Evolutionary conservation across 73 alveolate species (phyloP), one percentile per base, ranked within the genome.

Genomic region (Blepharisma japonicum): DNA sequence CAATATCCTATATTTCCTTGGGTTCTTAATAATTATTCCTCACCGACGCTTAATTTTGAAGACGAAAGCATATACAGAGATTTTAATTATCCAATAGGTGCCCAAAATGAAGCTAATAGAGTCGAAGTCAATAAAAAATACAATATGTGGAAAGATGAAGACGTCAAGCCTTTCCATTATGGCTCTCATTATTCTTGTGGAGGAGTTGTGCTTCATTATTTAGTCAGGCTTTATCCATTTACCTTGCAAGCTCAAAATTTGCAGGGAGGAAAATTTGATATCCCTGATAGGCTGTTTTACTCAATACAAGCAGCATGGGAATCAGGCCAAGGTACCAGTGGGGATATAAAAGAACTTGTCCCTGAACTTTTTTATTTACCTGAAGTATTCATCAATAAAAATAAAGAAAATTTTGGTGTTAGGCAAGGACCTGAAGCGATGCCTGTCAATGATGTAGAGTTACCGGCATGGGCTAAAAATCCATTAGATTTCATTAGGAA

Each of bases 1-100:
- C 92, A 96, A 81, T 96, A 96, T 83, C 99, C 99, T 18, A 98
- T 96, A 6, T 96, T 94, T 81, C 99, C 99, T 5, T 93, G 98
- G 98, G 80, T 96, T 47, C 32, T 96, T 23, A 78, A 92, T 76
- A 94, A 96, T 79, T 96, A 94, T 18, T 71, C 70, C 18, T 42
- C 81, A 18, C 9, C 42, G 45, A 56, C 45, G 45, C 45, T 85
- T 6, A 89, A 87, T 72, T 77, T 92, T 46, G 80, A 71, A 8
- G 93, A 88, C 56, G 83, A 86, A 25, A 77, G 79, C 45, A 87
- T 82, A 50, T 96, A 79, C 77, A 87, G 99, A 55, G 98, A 96
- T 86, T 84, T 96, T 53, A 71, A 88, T 45, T 94, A 93, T 77
- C 99, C 99, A 48, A 89, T 96, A 0, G 99, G 99, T 38, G 98